Base-by-base conservation (phyloP, 225 moss, liverwort and hornwort genomes). In the Thuidium tamariscinum region DNA sequence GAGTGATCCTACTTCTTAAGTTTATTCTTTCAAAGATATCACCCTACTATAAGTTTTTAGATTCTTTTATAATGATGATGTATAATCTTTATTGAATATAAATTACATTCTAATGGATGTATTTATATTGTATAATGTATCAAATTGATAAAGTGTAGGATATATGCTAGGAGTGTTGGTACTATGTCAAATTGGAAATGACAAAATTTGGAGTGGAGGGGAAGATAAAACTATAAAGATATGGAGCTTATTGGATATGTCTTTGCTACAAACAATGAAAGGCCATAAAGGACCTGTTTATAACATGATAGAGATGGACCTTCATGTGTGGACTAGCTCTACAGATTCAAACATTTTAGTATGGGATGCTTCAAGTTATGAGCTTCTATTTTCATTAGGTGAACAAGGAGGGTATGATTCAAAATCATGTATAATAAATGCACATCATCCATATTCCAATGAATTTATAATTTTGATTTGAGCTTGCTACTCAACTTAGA, bases 201-300 rank as follows among this genome's bases (percentile, higher is more conserved):
- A 94, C 79, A 86, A 90, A 85, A 93, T 95, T 19, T 95, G 93
- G 93, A 96, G 90, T 77, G 89, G 94, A 9, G 83, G 88, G 39
- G 93, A 95, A 91, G 95, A 95, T 54, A 91, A 84, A 62, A 82
- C 85, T 57, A 89, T 92, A 66, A 78, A 67, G 5, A 82, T 92
- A 16, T 92, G 82, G 90, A 87, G 59, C 42, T 63, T 78, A 79
- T n/a, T 23, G 15, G 89, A 90, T 7, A 82, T 80, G 68, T 79
- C 89, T n/a, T 79, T 83, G 10, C 29, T 82, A 59, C 36, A 87
- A 51, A 84, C 68, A 41, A 67, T 92, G 77, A 81, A 68, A 23
- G 90, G 81, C 17, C 86, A 92, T 64, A 90, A 78, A 46, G 88
- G 88, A 57, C 86, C 64, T 6, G 9, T 92, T 26, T 84, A 74